phyloP scores from a whole-genome alignment of 108 stramenopile genomes.

The Chaetoceros muelleri region DNA sequence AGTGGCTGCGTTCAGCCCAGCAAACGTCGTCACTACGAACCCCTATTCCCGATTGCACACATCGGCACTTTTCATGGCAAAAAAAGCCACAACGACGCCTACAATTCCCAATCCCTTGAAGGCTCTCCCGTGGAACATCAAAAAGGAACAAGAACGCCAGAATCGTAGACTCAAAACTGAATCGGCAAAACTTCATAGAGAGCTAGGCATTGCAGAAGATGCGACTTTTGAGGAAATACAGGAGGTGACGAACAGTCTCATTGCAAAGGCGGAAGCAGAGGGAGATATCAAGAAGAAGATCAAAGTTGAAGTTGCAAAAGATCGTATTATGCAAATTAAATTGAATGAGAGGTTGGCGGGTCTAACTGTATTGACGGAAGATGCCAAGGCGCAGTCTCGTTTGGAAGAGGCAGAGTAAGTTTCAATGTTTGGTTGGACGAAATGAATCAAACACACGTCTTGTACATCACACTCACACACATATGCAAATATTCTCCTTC shows the following conservation, averaged over 20 bases:
- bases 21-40: too few species aligned
- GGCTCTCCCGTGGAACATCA: constrained; percentile 59
- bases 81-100: neutral
- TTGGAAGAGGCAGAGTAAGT: constrained; percentile 42
- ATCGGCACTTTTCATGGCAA: neutral
- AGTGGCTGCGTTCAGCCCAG: neutral
- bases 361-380: constrained; percentile 30
- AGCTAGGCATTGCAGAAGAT: constrained; percentile 72
- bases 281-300: constrained; percentile 63
- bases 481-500: too few species aligned
- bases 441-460: too few species aligned
- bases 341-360: constrained; percentile 65
- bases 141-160: constrained; percentile 37
- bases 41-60: neutral
- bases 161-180: constrained; percentile 44
- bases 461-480: too few species aligned
- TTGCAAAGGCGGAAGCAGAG: constrained; percentile 23
- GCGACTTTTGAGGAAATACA: constrained; percentile 78
- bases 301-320: constrained; percentile 64
- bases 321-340: constrained; percentile 77
- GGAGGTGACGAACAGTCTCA: constrained; percentile 47
- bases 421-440: too few species aligned
- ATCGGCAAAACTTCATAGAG: constrained; percentile 56
- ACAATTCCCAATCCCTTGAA: constrained; percentile 56
- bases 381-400: constrained; percentile 37